Evolutionary conservation across 192 early-diverging fungal species (phyloP).

Genomic region (Coemansia sp.): DNA sequence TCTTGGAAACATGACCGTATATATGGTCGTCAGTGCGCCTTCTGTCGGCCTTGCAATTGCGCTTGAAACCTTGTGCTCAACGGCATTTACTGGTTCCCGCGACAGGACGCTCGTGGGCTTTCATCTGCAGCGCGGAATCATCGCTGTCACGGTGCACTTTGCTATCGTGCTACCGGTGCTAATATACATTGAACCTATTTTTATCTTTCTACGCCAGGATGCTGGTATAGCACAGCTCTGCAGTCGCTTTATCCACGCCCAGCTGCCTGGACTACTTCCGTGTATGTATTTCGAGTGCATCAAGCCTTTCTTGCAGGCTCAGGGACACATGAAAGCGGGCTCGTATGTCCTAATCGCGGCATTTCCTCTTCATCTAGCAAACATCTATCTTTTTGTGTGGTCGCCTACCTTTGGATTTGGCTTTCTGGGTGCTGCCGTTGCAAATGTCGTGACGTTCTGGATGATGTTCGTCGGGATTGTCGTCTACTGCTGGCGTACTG

Average conservation of each 20-base stretch:
- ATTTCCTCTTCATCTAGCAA: constrained; percentile 30
- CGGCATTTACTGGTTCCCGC: constrained; percentile 36
- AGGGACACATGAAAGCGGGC: constrained; percentile 85
- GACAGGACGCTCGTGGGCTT: constrained; percentile 41
- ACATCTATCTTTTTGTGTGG: constrained; percentile 48
- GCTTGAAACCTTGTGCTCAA: constrained; percentile 37
- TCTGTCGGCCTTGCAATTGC: constrained; percentile 61
- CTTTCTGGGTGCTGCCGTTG: constrained; percentile 67
- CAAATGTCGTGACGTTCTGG: constrained; percentile 62
- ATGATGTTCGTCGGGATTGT: constrained; percentile 56
- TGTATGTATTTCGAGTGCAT: constrained; percentile 77
- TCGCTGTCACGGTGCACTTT: constrained; percentile 35
- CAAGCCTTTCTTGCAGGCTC: constrained; percentile 80
- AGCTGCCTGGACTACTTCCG: constrained; percentile 71
- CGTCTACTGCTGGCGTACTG: constrained; percentile 54
- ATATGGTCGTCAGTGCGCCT: constrained; percentile 64
- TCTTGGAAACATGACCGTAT: constrained; percentile 66
- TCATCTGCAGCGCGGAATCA: constrained; percentile 39
- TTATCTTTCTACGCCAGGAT: constrained; percentile 75
- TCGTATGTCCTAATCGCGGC: constrained; percentile 26
- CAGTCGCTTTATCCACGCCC: constrained; percentile 62
- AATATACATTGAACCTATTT: constrained; percentile 55
- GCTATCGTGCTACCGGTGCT: constrained; percentile 16
- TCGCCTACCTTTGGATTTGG: constrained; percentile 56
- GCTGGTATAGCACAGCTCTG: constrained; percentile 64